A percentile compares a stretch with the other conserved stretches of the same genome.
These are phyloP conservation scores for Scutellaria barbata DNA, from an alignment of 257 asterid species.

Conservation along the genomic window DNA sequence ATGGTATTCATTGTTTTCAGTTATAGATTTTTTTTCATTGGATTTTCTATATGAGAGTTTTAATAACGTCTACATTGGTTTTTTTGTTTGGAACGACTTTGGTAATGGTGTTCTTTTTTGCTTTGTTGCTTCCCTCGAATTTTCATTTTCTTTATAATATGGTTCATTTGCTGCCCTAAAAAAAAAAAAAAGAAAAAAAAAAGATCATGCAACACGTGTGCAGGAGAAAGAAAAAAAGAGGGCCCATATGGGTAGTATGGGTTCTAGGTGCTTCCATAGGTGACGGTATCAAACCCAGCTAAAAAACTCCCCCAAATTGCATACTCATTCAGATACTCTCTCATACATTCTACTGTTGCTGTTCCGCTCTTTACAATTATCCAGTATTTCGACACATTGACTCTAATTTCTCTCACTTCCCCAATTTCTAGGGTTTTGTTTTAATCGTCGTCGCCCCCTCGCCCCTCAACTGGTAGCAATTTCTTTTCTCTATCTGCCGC, in stretches of 20 bases:
- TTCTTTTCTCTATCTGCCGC: conserved; percentile 4
- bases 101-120: no score
- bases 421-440: conserved; percentile 41
- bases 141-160: no score
- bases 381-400: conserved; percentile 12
- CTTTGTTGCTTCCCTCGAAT: no score
- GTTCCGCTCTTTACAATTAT: conserved; percentile 15
- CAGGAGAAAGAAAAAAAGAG: background rate
- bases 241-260: conserved; percentile 30
- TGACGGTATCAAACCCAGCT: conserved; percentile 28
- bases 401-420: conserved; percentile 30
- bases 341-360: conserved; percentile 25
- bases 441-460: conserved; percentile 25
- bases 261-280: background rate
- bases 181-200: background rate
- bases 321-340: background rate
- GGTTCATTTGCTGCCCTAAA: no score
- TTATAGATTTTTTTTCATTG: no score
- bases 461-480: conserved; percentile 32
- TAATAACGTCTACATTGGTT: no score
- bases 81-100: no score
- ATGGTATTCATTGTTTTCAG: no score
- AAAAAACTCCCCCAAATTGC: conserved; percentile 27
- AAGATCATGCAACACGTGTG: conserved; percentile 35
- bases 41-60: no score